Conservation (phyloP, 768 basidiomycete genomes). For the Mycena pura region DNA sequence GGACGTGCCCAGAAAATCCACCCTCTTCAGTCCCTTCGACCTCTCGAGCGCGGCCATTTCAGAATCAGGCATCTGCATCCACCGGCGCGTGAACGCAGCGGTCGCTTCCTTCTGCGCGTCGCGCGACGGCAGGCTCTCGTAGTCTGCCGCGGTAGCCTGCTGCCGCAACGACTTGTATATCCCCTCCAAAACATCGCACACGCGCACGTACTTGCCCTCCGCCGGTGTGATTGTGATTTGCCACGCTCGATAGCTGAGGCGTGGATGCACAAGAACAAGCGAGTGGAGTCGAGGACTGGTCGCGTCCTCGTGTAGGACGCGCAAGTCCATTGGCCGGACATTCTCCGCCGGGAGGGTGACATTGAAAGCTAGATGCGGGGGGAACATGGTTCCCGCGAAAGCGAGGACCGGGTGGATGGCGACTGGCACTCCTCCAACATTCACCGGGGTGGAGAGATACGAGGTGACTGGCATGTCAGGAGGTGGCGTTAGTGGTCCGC, state of each 20-base stretch:
- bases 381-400: not conserved
- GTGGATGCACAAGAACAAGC: slow-evolving; percentile 4
- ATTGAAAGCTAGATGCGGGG: slow-evolving; percentile 20
- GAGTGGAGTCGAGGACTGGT: slow-evolving; percentile 3
- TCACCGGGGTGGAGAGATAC: slow-evolving; percentile 16
- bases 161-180: slow-evolving; percentile 21
- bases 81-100: slow-evolving; percentile 24
- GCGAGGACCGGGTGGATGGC: slow-evolving; percentile 13
- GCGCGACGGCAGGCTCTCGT: not conserved
- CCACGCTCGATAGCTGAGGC: slow-evolving; percentile 13
- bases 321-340: not conserved
- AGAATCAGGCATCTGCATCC: slow-evolving; percentile 2
- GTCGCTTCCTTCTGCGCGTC: slow-evolving; percentile 9
- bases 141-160: slow-evolving; percentile 10
- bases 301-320: not conserved
- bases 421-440: not conserved
- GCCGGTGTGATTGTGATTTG: slow-evolving; percentile 1
- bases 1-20: slow-evolving; percentile 44
- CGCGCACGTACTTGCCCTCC: slow-evolving; percentile 12
- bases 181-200: slow-evolving; percentile 11
- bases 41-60: slow-evolving; percentile 30
- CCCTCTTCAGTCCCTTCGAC: slow-evolving; percentile 46
- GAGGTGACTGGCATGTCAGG: slow-evolving; percentile 1
- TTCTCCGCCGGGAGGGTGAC: slow-evolving; percentile 23
- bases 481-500: slow-evolving; percentile 26